Conservation (phyloP, 2,329 filamentous ascomycete genomes). For the Whalleya microplaca region DNA sequence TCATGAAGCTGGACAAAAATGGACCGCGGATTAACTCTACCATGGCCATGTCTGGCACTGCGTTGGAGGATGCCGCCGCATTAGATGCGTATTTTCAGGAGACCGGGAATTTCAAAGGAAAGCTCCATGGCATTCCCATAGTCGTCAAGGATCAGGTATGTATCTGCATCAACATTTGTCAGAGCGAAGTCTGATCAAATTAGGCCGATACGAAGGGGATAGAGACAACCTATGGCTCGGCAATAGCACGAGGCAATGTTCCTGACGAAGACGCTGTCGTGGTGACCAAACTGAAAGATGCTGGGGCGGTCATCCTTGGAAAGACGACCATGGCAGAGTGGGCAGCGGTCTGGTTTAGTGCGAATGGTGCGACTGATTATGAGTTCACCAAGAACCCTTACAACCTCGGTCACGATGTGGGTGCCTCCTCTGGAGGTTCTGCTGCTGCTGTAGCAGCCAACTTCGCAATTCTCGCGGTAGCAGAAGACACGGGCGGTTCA, state of each 20-base stretch:
- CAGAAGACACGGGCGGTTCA: slow-evolving; percentile 29
- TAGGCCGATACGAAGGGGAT: slow-evolving; percentile 28
- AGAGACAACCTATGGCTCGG: slow-evolving; percentile 25
- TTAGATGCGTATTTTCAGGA: slow-evolving; percentile 18
- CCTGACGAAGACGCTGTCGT: slow-evolving; percentile 24
- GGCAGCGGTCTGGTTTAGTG: slow-evolving; percentile 25
- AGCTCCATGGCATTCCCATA: slow-evolving; percentile 26
- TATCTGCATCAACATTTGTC: background rate
- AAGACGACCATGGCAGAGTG: slow-evolving; percentile 30
- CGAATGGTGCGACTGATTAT: slow-evolving; percentile 18
- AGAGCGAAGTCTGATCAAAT: background rate
- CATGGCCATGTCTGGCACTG: slow-evolving; percentile 22
- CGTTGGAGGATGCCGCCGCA: slow-evolving; percentile 21
- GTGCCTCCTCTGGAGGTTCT: slow-evolving; percentile 26
- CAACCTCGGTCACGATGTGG: slow-evolving; percentile 20
- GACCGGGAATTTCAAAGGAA: slow-evolving; percentile 20
- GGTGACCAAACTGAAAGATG: slow-evolving; percentile 21
- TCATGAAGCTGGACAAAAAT: slow-evolving; percentile 23
- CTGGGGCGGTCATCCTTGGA: slow-evolving; percentile 28
- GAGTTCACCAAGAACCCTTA: slow-evolving; percentile 29
- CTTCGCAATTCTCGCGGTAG: slow-evolving; percentile 24
- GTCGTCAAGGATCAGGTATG: slow-evolving; percentile 28
- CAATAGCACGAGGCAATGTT: slow-evolving; percentile 14
- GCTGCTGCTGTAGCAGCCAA: slow-evolving; percentile 27
- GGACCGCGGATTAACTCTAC: slow-evolving; percentile 25